phyloP scores from a whole-genome alignment of 805 yeast genomes.

The Ogataea wickerhamii region DNA sequence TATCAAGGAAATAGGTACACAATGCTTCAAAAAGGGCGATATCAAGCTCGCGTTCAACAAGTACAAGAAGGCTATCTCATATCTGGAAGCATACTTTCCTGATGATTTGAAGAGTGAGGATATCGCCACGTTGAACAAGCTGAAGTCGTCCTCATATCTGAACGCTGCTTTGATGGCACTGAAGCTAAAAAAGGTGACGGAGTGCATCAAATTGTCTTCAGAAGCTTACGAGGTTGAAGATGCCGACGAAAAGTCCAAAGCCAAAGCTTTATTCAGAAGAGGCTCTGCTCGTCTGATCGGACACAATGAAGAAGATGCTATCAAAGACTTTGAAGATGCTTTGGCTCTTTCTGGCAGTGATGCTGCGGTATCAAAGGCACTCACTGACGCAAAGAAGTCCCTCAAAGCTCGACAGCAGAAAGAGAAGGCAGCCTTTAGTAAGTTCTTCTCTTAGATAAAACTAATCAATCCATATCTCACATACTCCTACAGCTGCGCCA shows the following conservation, averaged over 20 bases:
- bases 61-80: conserved; percentile 68
- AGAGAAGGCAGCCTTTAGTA: conserved; percentile 71
- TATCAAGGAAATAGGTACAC: conserved; percentile 77
- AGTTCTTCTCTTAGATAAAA: conserved; percentile 46
- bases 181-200: conserved; percentile 54
- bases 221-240: conserved; percentile 61
- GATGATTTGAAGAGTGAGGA: conserved; percentile 59
- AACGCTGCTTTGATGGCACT: conserved; percentile 74
- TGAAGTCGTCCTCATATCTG: conserved; percentile 62
- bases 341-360: conserved; percentile 63
- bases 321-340: conserved; percentile 64
- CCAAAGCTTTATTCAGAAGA: conserved; percentile 85
- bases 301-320: conserved; percentile 70
- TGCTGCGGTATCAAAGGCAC: conserved; percentile 62
- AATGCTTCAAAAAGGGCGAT: conserved; percentile 63
- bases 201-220: conserved; percentile 56
- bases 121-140: conserved; percentile 42
- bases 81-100: conserved; percentile 70
- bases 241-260: conserved; percentile 62
- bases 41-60: conserved; percentile 55
- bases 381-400: conserved; percentile 52
- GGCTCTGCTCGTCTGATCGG: conserved; percentile 65
- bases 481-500: conserved; percentile 1
- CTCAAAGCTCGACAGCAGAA: conserved; percentile 56
- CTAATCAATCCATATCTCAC: not conserved